A percentile compares a stretch with the other conserved stretches of the same genome.
phyloP scores from a whole-genome alignment of 2,329 filamentous ascomycete genomes.

The Xenoacremonium recifei region DNA sequence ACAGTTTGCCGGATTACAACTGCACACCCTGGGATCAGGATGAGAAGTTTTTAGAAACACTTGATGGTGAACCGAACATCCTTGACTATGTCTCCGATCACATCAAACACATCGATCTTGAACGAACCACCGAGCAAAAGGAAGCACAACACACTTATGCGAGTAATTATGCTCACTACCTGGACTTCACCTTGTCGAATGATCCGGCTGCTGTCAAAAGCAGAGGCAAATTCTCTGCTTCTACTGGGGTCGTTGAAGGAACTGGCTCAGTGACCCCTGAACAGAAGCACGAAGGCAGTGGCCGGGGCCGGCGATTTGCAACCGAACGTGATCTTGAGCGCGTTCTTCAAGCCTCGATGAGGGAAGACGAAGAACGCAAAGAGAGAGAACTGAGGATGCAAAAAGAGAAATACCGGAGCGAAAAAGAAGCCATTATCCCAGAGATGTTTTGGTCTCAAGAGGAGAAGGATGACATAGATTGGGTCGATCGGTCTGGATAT shows the following conservation, averaged over 20 bases:
- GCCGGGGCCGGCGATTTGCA: slow-evolving; percentile 56
- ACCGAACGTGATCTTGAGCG: slow-evolving; percentile 73
- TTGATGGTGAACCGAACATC: slow-evolving; percentile 39
- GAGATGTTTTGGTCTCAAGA: slow-evolving; percentile 64
- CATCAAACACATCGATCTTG: slow-evolving; percentile 40
- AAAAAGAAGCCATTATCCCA: slow-evolving; percentile 75
- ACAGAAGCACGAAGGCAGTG: slow-evolving; percentile 55
- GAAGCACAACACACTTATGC: slow-evolving; percentile 41
- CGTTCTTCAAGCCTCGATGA: slow-evolving; percentile 69
- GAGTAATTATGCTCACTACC: slow-evolving; percentile 49
- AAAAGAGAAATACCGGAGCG: slow-evolving; percentile 69
- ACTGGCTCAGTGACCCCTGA: slow-evolving; percentile 46
- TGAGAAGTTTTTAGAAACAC: slow-evolving; percentile 40
- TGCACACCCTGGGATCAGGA: slow-evolving; percentile 49
- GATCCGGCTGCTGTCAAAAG: slow-evolving; percentile 55
- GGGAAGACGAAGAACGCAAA: slow-evolving; percentile 67
- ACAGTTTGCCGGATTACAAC: slow-evolving; percentile 49
- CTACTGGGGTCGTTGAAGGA: slow-evolving; percentile 30
- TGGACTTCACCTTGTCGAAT: slow-evolving; percentile 55
- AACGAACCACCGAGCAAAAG: slow-evolving; percentile 37
- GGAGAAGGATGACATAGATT: slow-evolving; percentile 57
- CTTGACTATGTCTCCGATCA: slow-evolving; percentile 46
- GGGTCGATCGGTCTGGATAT: slow-evolving; percentile 64
- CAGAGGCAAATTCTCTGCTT: slow-evolving; percentile 51
- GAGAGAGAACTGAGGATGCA: slow-evolving; percentile 64